A percentile compares a stretch with the other conserved stretches of the same genome.
phyloP scores from a whole-genome alignment of 345 rosid species.

The Brassica nigra region DNA sequence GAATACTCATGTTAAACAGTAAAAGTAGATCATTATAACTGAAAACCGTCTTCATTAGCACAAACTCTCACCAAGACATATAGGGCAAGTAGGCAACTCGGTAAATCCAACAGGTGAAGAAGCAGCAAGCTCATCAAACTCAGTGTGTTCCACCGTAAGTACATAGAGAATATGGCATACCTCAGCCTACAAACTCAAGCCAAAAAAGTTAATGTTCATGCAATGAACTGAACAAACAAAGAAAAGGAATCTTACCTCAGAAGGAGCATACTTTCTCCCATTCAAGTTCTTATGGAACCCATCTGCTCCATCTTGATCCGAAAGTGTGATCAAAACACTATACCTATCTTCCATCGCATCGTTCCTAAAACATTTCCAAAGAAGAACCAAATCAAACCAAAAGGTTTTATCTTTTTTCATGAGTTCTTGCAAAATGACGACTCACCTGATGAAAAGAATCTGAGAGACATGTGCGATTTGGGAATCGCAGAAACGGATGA shows the following conservation, averaged over 20 bases:
- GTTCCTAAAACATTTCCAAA: constrained; percentile 48
- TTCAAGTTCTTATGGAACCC: constrained; percentile 59
- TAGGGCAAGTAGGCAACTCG: constrained; percentile 87
- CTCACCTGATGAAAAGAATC: constrained; percentile 70
- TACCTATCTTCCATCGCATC: constrained; percentile 93
- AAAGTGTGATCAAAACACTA: constrained; percentile 67
- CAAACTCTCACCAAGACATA: constrained; percentile 72
- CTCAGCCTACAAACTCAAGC: constrained; percentile 62
- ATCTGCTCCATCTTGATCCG: constrained; percentile 63
- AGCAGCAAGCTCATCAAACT: constrained; percentile 64
- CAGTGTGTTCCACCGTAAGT: constrained; percentile 67
- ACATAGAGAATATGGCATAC: constrained; percentile 74
- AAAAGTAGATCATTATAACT: neutral
- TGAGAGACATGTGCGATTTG: constrained; percentile 50
- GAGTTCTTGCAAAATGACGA: neutral
- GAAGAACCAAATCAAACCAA: constrained; percentile 2
- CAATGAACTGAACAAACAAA: neutral
- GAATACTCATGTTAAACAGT: neutral
- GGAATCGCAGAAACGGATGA: constrained; percentile 66
- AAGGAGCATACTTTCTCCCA: constrained; percentile 71
- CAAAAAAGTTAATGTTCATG: neutral
- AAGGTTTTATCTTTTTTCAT: neutral
- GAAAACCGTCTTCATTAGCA: neutral
- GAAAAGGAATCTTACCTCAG: constrained; percentile 51
- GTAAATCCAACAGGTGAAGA: constrained; percentile 66